Conservation (phyloP, 2,329 filamentous ascomycete genomes). For the Diplocarpon rosae region DNA sequence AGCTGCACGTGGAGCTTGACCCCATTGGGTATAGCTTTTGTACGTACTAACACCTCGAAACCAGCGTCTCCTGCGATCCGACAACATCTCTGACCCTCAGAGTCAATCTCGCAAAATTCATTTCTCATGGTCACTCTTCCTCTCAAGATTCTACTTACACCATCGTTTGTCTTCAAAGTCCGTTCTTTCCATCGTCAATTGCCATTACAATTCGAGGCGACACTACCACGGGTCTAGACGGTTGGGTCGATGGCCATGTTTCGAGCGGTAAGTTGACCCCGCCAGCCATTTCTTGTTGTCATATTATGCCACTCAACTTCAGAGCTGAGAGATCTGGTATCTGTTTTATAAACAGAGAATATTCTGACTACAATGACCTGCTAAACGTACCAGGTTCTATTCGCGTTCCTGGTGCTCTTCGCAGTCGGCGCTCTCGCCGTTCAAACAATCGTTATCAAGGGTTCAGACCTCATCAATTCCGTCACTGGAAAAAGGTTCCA, state of each 20-base stretch:
- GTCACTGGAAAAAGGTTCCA: constrained; percentile 49
- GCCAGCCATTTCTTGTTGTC: constrained; percentile 37
- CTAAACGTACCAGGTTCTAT: constrained; percentile 7
- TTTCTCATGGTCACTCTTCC: too few species aligned
- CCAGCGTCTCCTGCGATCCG: too few species aligned
- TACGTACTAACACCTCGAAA: too few species aligned
- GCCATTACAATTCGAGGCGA: too few species aligned
- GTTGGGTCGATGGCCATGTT: constrained; percentile 1
- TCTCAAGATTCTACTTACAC: too few species aligned
- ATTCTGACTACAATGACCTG: not conserved
- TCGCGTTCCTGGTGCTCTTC: constrained; percentile 21
- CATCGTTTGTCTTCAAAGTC: too few species aligned
- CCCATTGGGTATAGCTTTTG: too few species aligned
- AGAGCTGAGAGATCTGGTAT: not conserved
- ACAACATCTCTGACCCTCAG: too few species aligned
- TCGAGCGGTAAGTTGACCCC: constrained; percentile 2
- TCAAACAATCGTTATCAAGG: constrained; percentile 43
- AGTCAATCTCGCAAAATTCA: too few species aligned
- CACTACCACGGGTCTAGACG: not conserved
- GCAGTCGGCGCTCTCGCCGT: constrained; percentile 41
- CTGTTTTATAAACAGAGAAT: not conserved
- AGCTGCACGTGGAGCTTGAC: too few species aligned
- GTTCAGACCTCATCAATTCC: constrained; percentile 49
- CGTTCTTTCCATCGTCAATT: too few species aligned
- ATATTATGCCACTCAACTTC: too few species aligned